A percentile compares a stretch with the other conserved stretches of the same genome.
Conservation (phyloP, 2,329 filamentous ascomycete species). For the Apiospora malaysiana region DNA sequence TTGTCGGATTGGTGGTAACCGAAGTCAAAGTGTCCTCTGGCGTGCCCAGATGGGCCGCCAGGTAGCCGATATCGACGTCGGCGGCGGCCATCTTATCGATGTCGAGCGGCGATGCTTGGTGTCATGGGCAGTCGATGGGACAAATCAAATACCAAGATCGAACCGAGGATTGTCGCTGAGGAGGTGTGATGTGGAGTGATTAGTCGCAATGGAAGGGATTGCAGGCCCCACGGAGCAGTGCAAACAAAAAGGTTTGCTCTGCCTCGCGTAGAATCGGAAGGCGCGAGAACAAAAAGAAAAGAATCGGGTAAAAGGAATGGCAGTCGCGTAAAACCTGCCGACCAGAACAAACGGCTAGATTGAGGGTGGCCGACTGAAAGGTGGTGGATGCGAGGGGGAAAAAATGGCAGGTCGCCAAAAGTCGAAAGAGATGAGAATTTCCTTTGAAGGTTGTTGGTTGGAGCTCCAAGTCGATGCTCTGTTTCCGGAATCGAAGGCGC, state of each 20-base stretch:
- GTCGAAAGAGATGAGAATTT: conserved; percentile 15
- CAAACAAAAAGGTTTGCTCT: conserved; percentile 20
- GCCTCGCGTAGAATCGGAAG: not conserved
- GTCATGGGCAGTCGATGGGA: conserved; percentile 32
- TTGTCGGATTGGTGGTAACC: conserved; percentile 71
- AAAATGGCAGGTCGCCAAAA: conserved; percentile 3
- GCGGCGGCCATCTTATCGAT: conserved; percentile 62
- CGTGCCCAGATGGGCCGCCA: conserved; percentile 74
- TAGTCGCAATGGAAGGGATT: conserved; percentile 19
- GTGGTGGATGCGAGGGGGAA: conserved; percentile 17
- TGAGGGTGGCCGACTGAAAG: conserved; percentile 14
- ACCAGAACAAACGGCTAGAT: conserved; percentile 18
- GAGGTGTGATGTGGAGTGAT: conserved; percentile 2
- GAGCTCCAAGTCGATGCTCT: conserved; percentile 26
- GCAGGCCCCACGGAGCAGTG: conserved; percentile 16
- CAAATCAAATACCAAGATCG: not conserved
- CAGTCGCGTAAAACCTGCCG: conserved; percentile 16
- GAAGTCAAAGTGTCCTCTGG: conserved; percentile 67
- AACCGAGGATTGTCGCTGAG: not conserved
- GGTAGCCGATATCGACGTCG: conserved; percentile 72
- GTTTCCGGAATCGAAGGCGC: conserved; percentile 39
- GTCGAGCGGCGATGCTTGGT: conserved; percentile 27
- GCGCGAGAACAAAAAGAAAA: conserved; percentile 18
- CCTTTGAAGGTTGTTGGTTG: conserved; percentile 15
- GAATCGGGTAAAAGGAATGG: conserved; percentile 10